Conservation (phyloP, 306 rosid species). For the Rosa lucieae region DNA sequence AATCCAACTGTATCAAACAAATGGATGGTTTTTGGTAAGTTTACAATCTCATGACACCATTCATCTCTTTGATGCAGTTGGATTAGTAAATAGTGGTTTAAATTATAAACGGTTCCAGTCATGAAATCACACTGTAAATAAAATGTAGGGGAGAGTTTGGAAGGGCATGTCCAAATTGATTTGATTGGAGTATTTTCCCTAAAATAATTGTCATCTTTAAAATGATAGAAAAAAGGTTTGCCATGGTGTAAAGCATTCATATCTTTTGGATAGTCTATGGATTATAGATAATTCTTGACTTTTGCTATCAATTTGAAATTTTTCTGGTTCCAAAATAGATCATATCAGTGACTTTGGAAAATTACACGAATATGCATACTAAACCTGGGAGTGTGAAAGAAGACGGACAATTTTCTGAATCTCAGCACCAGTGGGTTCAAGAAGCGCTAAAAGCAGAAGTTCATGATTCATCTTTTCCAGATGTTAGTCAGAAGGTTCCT, state of each 20-base stretch:
- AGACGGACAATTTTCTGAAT: conserved; percentile 36
- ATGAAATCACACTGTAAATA: background rate
- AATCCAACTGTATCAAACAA: background rate
- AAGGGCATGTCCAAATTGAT: background rate
- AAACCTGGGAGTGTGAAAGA: conserved; percentile 36
- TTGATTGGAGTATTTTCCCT: background rate
- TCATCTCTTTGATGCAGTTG: background rate
- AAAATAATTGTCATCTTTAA: background rate
- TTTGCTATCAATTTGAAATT: conserved; percentile 24
- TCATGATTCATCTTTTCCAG: conserved; percentile 35
- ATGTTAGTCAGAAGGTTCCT: conserved; percentile 44
- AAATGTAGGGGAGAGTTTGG: background rate
- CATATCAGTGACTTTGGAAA: conserved; percentile 79
- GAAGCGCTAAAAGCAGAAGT: conserved; percentile 43
- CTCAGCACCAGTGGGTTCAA: conserved; percentile 46
- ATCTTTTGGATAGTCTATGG: conserved; percentile 14
- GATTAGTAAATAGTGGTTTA: background rate
- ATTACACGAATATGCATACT: conserved; percentile 47
- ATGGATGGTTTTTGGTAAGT: background rate
- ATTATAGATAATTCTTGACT: conserved; percentile 11
- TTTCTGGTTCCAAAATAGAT: conserved; percentile 54
- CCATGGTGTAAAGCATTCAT: conserved; percentile 10
- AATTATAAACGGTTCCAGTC: background rate
- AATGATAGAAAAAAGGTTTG: background rate
- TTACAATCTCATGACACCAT: background rate